A percentile compares a stretch with the other conserved stretches of the same genome.
These are phyloP conservation scores for Arthrinium puccinioides DNA, from an alignment of 2,329 filamentous ascomycete species.

Conservation along the genomic window DNA sequence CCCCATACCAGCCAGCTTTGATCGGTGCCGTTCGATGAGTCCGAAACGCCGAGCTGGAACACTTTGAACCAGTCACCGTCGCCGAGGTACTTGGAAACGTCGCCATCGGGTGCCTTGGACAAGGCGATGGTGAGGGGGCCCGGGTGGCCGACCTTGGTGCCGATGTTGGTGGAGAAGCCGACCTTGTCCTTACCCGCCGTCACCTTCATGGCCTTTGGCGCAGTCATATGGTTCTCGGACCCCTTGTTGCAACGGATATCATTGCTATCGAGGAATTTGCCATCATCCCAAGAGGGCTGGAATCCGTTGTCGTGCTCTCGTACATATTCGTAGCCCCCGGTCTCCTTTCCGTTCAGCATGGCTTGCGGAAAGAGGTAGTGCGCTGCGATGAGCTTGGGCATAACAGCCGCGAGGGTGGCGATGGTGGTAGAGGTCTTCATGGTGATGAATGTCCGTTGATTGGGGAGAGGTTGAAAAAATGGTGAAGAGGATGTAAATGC, in stretches of 20 bases:
- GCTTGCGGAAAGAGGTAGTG: slow-evolving; percentile 1
- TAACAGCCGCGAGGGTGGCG: no score
- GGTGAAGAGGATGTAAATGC: no score
- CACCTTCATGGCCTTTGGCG: background rate
- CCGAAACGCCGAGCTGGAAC: background rate
- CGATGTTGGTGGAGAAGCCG: background rate
- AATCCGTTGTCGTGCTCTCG: slow-evolving; percentile 2
- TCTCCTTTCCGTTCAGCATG: background rate
- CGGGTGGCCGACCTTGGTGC: background rate
- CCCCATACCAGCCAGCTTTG: background rate
- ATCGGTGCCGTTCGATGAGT: slow-evolving; percentile 1
- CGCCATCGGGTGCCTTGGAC: slow-evolving; percentile 1
- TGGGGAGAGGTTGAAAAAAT: no score
- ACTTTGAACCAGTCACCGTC: slow-evolving; percentile 2
- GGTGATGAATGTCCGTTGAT: no score
- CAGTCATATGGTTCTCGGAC: background rate
- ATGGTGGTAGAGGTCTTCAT: no score
- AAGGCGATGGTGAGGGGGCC: background rate
- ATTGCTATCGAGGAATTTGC: background rate
- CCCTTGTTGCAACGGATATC: slow-evolving; percentile 1
- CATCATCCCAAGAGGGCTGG: background rate
- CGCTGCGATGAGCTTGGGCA: no score
- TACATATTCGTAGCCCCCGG: background rate
- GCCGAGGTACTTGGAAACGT: background rate
- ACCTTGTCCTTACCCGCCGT: background rate